These are phyloP conservation scores for Pleurotus tuber-regium DNA, from an alignment of 768 basidiomycete genomes.

Conservation along the genomic window DNA sequence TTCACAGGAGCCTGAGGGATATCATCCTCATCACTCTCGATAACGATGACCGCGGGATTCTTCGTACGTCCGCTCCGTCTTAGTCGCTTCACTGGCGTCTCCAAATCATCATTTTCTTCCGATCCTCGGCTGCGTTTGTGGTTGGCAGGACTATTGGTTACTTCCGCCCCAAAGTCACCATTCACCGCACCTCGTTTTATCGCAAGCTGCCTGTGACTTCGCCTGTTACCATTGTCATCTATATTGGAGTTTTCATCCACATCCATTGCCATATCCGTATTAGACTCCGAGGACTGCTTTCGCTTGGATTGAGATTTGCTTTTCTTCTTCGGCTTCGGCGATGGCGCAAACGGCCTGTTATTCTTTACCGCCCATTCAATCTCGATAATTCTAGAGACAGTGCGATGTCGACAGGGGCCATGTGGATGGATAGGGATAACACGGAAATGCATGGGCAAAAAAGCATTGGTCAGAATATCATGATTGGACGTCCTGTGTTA, in stretches of 20 bases:
- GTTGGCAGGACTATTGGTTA: conserved; percentile 40
- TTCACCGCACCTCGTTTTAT: too few species aligned
- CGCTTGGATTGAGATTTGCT: conserved; percentile 19
- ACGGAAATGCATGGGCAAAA: conserved; percentile 26
- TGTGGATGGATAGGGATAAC: background rate
- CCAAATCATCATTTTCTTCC: conserved; percentile 12
- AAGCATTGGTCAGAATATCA: conserved; percentile 28
- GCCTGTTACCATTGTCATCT: conserved; percentile 17
- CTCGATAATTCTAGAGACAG: conserved; percentile 64
- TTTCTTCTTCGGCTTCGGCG: conserved; percentile 40
- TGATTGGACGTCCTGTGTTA: conserved; percentile 38
- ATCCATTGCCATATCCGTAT: conserved; percentile 6
- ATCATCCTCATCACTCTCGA: conserved; percentile 29
- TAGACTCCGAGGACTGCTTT: conserved; percentile 21
- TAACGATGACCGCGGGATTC: conserved; percentile 19
- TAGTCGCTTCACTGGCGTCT: conserved; percentile 23
- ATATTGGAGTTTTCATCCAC: conserved; percentile 14
- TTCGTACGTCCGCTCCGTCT: conserved; percentile 31
- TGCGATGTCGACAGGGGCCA: background rate
- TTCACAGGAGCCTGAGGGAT: conserved; percentile 22
- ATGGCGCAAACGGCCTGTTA: conserved; percentile 55
- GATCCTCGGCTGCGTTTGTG: conserved; percentile 23
- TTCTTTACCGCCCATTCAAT: conserved; percentile 78
- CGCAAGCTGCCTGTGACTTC: too few species aligned
- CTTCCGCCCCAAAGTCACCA: conserved; percentile 39